Percentiles rank a stretch among this genome's conserved stretches.
Conservation (phyloP, 2,329 filamentous ascomycete species). For the Botryotinia narcissicola region DNA sequence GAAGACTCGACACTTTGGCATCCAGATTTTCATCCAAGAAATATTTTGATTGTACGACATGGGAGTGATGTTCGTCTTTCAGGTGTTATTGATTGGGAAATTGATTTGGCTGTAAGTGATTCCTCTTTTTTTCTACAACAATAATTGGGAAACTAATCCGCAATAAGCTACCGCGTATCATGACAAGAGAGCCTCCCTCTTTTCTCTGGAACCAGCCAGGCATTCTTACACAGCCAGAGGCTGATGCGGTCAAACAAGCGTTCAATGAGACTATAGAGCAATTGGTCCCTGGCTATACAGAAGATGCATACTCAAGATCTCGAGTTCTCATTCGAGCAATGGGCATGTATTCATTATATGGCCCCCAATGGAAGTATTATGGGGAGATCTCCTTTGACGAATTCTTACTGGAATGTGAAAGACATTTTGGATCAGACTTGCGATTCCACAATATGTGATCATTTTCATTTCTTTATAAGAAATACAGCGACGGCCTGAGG, state of each 20-base stretch:
- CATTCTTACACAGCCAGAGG: neutral
- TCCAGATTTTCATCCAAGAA: conserved; percentile 2
- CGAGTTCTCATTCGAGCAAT: neutral
- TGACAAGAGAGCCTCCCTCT: neutral
- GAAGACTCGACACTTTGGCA: neutral
- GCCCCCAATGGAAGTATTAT: neutral
- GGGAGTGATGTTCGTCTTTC: neutral
- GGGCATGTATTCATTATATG: neutral
- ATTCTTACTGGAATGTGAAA: neutral
- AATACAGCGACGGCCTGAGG: neutral
- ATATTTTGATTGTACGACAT: neutral
- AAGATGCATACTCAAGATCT: neutral
- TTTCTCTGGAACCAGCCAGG: neutral
- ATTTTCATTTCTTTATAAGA: neutral
- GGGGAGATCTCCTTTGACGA: neutral
- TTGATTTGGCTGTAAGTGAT: neutral
- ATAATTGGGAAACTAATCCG: neutral
- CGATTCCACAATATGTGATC: neutral
- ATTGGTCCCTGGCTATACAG: neutral
- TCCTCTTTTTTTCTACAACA: neutral
- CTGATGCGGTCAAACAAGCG: neutral
- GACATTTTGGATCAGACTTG: neutral
- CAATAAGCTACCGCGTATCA: neutral
- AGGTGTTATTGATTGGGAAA: conserved; percentile 2
- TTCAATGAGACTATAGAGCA: neutral